Evolutionary conservation across 306 rosid genomes (phyloP).

Genomic region (Fragaria nilgerrensis): DNA sequence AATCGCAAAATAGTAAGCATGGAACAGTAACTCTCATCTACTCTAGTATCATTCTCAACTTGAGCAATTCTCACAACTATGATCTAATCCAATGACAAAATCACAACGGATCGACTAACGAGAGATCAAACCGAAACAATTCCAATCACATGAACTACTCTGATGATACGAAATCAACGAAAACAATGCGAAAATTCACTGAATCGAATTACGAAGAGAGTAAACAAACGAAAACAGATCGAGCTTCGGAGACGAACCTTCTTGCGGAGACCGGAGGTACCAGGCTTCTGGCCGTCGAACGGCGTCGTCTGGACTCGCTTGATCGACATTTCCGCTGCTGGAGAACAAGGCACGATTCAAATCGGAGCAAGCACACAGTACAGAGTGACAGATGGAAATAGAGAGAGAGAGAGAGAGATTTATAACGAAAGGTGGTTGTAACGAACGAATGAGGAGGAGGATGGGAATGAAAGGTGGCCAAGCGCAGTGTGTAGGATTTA

Average conservation of each 20-base stretch:
- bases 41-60: not conserved
- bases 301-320: slow-evolving; percentile 58
- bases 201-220: slow-evolving; percentile 9
- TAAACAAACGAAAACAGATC: not conserved
- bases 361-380: not conserved
- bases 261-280: slow-evolving; percentile 99
- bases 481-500: not conserved
- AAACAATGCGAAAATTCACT: slow-evolving; percentile 6
- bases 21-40: not conserved
- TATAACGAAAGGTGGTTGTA: slow-evolving; percentile 1
- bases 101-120: not conserved
- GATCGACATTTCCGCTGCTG: slow-evolving; percentile 45
- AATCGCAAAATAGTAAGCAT: too few relatives aligned
- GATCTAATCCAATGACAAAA: slow-evolving; percentile 27
- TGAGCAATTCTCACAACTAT: slow-evolving; percentile 1
- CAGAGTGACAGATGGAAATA: not conserved
- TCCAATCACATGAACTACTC: slow-evolving; percentile 23
- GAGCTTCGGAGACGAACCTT: slow-evolving; percentile 42
- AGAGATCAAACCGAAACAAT: slow-evolving; percentile 27
- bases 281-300: slow-evolving; percentile 98
- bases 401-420: not conserved
- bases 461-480: slow-evolving; percentile 1
- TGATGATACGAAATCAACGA: slow-evolving; percentile 3
- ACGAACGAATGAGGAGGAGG: not conserved
- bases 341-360: slow-evolving; percentile 1